Percentiles rank a stretch among this genome's conserved stretches.
These are phyloP conservation scores for Xylariomycetidae sp. DNA, from an alignment of 2,329 filamentous ascomycete genomes.

Conservation along the genomic window DNA sequence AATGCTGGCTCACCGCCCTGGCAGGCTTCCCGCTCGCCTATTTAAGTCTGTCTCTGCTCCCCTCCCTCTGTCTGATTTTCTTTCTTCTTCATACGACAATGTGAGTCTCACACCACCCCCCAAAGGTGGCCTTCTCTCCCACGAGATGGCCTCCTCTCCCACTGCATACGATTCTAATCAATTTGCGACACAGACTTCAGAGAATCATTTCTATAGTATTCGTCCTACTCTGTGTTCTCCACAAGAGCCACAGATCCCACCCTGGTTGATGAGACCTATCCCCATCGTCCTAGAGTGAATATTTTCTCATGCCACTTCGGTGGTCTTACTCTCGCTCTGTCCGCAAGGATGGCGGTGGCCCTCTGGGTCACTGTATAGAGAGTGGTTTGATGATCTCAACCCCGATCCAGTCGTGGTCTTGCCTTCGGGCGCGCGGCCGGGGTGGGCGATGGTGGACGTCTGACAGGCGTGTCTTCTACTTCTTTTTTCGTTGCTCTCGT, in stretches of 20 bases:
- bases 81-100: slow-evolving; percentile 55
- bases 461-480: slow-evolving; percentile 62
- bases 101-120: slow-evolving; percentile 40
- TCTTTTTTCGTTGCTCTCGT: slow-evolving; percentile 50
- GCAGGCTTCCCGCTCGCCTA: slow-evolving; percentile 1
- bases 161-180: slow-evolving; percentile 2
- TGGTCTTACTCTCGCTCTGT: slow-evolving; percentile 49
- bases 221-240: slow-evolving; percentile 86
- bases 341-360: slow-evolving; percentile 54
- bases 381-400: slow-evolving; percentile 95
- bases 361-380: slow-evolving; percentile 60
- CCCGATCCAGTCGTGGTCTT: slow-evolving; percentile 56
- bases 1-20: slow-evolving; percentile 10
- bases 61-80: slow-evolving; percentile 31
- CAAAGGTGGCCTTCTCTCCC: slow-evolving; percentile 10
- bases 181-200: slow-evolving; percentile 34
- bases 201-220: slow-evolving; percentile 99
- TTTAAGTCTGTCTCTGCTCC: slow-evolving; percentile 33
- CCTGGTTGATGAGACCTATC: slow-evolving; percentile 94
- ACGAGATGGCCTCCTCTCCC: slow-evolving; percentile 9
- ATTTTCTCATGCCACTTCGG: slow-evolving; percentile 44
- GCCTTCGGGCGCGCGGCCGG: slow-evolving; percentile 70
- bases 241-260: slow-evolving; percentile 90
- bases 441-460: slow-evolving; percentile 85
- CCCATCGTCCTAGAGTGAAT: slow-evolving; percentile 87